Percentiles rank a stretch among this genome's conserved stretches.
phyloP scores from a whole-genome alignment of 1,284 basidiomycete species.

The Ganoderma lucidum region DNA sequence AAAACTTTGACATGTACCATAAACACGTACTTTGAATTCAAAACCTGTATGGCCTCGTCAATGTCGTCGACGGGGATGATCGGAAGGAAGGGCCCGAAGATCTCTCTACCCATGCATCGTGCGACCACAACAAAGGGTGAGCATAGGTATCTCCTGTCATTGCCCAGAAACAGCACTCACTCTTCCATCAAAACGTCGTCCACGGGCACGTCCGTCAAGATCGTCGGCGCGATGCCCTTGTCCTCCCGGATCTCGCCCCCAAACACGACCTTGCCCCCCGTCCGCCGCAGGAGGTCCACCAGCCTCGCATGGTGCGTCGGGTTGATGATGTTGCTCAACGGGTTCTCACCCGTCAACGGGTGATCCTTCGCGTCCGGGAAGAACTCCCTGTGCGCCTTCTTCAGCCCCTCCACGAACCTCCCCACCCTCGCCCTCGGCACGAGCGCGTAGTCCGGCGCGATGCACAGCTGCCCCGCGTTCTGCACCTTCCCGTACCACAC shows the following conservation, averaged over 20 bases:
- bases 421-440: slow-evolving; percentile 57
- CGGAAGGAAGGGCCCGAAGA: slow-evolving; percentile 76
- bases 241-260: slow-evolving; percentile 57
- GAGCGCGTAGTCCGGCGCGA: slow-evolving; percentile 72
- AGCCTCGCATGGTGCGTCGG: slow-evolving; percentile 59
- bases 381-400: slow-evolving; percentile 46
- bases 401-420: slow-evolving; percentile 58
- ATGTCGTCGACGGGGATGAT: slow-evolving; percentile 65
- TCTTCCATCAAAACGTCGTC: slow-evolving; percentile 64
- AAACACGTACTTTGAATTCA: slow-evolving; percentile 52
- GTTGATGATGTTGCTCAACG: slow-evolving; percentile 56
- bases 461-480: slow-evolving; percentile 68
- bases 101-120: slow-evolving; percentile 50
- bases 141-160: neutral
- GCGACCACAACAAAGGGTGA: neutral
- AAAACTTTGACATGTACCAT: too few relatives aligned
- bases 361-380: slow-evolving; percentile 43
- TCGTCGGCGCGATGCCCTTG: slow-evolving; percentile 54
- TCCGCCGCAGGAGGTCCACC: slow-evolving; percentile 54
- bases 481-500: slow-evolving; percentile 66
- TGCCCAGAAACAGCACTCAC: slow-evolving; percentile 37
- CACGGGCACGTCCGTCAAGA: slow-evolving; percentile 54
- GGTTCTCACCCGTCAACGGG: slow-evolving; percentile 41
- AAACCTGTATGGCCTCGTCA: slow-evolving; percentile 58
- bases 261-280: slow-evolving; percentile 63